These are phyloP conservation scores for Puccinia horiana DNA, from an alignment of 1,284 basidiomycete species.

Conservation along the genomic window DNA sequence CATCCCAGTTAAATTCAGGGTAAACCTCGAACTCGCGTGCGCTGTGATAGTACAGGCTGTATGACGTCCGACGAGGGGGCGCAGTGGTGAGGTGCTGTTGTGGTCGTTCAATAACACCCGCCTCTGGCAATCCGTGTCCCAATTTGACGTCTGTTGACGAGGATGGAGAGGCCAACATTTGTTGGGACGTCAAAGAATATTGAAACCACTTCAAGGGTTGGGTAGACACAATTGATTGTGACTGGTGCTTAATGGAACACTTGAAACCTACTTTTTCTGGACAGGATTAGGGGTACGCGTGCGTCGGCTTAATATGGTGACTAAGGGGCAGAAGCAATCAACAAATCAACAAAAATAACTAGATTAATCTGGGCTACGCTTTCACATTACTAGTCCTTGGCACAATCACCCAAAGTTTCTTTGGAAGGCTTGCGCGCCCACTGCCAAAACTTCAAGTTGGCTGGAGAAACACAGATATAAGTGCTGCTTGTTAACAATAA, in stretches of 20 bases:
- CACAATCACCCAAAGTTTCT: not conserved
- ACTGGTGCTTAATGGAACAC: not conserved
- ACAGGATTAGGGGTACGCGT: not conserved
- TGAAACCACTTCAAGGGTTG: not conserved
- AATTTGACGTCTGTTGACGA: conserved; percentile 36
- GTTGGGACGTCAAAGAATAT: conserved; percentile 25
- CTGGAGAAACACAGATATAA: not conserved
- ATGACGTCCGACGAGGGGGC: conserved; percentile 25
- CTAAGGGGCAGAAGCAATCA: conserved; percentile 5
- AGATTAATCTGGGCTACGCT: not conserved
- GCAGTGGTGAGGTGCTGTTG: not conserved
- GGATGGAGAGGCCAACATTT: conserved; percentile 33
- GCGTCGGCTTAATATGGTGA: not conserved
- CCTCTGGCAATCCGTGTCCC: conserved; percentile 12
- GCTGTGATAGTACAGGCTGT: conserved; percentile 35
- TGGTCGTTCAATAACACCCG: not conserved
- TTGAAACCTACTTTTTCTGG: conserved; percentile 18
- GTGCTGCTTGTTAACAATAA: not conserved
- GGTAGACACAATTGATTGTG: not conserved
- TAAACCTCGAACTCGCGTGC: not conserved
- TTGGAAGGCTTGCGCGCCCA: not conserved
- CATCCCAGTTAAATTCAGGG: conserved; percentile 18
- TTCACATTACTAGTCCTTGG: not conserved
- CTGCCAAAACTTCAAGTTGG: not conserved
- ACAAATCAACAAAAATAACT: not conserved